Evolutionary conservation across 192 early-diverging fungal genomes (phyloP), one percentile per base, ranked within the genome.

Genomic region (Podila epigama): DNA sequence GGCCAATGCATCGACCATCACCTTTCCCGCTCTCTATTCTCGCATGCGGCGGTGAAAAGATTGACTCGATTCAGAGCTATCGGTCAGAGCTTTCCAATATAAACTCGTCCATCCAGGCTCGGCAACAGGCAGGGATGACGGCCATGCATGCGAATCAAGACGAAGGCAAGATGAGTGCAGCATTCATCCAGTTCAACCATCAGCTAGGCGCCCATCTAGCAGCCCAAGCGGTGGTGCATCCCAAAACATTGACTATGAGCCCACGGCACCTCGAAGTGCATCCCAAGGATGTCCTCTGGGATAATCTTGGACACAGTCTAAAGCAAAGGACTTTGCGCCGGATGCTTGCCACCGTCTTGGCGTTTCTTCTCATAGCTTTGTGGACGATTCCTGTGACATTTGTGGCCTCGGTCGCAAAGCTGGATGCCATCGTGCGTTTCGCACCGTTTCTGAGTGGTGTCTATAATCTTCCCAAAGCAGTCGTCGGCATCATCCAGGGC

Each of bases 201-300:
- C 86, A 91, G 53, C 79, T 90, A 13, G 85, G 89, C 3, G 89
- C 94, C 1, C 93, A 96, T 48, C 83, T 94, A 66, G 93, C 93
- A 2, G 83, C 88, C 13, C 87, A 90, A 44, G 67, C 82, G 2
- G 80, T 92, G 6, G 61, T 90, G 20, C 81, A 92, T 75, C 75
- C 84, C 33, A 75, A 70, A 51, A 89, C 88, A 18, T 61, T 89
- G 51, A 82, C 84, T 0, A 91, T 93, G 90, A 70, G 61, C 25
- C 89, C 86, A 8, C 81, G 87, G 7, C 81, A 91, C 27, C 69
- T 89, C 9, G 82, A 88, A 51, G 86, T 94, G 8, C 66, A 89
- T 54, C 88, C 90, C 0, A 68, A 79, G 15, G 92, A 96, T 65
- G 79, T 96, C 27, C 83, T 93, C 32, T 96, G 94, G 94, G 68